Base-by-base conservation (phyloP, 257 asterid species). In the Plectranthus barbatus region DNA sequence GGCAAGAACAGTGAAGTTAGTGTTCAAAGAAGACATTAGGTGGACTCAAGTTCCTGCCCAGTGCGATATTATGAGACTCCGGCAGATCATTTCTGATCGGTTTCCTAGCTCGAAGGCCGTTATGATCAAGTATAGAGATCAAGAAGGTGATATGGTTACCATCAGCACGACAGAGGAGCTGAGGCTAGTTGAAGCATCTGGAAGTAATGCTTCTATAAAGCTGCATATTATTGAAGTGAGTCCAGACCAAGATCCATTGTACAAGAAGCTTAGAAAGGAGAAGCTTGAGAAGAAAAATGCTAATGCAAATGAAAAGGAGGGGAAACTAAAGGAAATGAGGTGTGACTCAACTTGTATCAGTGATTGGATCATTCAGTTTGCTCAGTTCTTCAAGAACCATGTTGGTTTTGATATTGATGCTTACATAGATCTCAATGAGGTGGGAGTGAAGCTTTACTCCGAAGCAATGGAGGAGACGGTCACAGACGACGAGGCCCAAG, bases 401-500 rank as follows among this genome's bases (percentile, higher is more conserved):
- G 93, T 82, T 4, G 97, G 95, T 29, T 85, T 87, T 36, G 97
- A 91, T 8, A 63, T 81, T 2, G 97, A 90, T 76, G 72, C 86
- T 69, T 83, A 80, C 56, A 76, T 90, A 13, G 95, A 87, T 65
- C 79, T 87, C 60, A 90, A 87, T 59, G 95, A 87, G 67, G 79
- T 84, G 8, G 95, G 92, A 29, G 80, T 84, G 81, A 85, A 85
- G 84, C 74, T 90, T 15, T 83, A 77, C 68, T 78, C 90, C 0
- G 97, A 90, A 70, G 96, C 96, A 23, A 73, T 91, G 85, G 97
- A 91, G 59, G 95, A 91, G 60, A 79, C 86, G 5, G 82, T 82
- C 13, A 91, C 97, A 2, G 79, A 95, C 60, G 96, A 91, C 48
- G 97, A 91, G 72, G 95, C 95, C 33, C 95, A 91, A 65, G 90